Conservation (phyloP, 345 rosid species). For the Camelina hispida region DNA sequence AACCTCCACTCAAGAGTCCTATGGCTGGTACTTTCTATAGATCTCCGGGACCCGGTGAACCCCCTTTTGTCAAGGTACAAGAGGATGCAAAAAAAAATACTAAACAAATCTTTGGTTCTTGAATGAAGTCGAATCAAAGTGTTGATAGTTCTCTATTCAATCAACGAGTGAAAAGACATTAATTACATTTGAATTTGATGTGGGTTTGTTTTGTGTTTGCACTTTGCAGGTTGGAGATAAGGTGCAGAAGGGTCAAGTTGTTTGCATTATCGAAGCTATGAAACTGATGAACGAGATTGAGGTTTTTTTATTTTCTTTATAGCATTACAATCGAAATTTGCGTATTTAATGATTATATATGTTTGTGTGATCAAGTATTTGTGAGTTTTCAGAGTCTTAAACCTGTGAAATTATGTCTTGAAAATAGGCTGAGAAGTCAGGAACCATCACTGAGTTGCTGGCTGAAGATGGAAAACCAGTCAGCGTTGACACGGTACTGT, state of each 20-base stretch:
- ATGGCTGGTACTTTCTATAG: slow-evolving; percentile 98
- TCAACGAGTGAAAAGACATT: neutral
- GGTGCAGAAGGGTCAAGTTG: slow-evolving; percentile 93
- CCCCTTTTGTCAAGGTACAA: slow-evolving; percentile 85
- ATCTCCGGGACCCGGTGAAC: slow-evolving; percentile 87
- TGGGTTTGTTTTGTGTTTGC: slow-evolving; percentile 2
- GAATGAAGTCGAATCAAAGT: neutral
- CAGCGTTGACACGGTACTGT: slow-evolving; percentile 73
- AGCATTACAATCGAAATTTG: neutral
- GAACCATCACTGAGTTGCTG: slow-evolving; percentile 78
- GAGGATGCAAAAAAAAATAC: neutral
- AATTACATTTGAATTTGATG: neutral
- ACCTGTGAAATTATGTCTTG: slow-evolving; percentile 13
- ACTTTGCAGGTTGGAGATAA: slow-evolving; percentile 81
- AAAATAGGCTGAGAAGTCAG: slow-evolving; percentile 87
- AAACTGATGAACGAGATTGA: slow-evolving; percentile 99
- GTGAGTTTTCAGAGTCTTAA: slow-evolving; percentile 22
- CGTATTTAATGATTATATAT: neutral
- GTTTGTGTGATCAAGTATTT: slow-evolving; percentile 1
- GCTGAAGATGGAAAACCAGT: slow-evolving; percentile 91
- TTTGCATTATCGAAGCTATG: slow-evolving; percentile 98
- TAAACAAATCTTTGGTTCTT: neutral
- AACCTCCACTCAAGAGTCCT: slow-evolving; percentile 78
- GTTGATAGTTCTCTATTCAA: neutral
- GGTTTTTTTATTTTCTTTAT: slow-evolving; percentile 53